Evolutionary conservation across 2,329 filamentous ascomycete genomes (phyloP).

Genomic region (Pseudogymnoascus sp.): DNA sequence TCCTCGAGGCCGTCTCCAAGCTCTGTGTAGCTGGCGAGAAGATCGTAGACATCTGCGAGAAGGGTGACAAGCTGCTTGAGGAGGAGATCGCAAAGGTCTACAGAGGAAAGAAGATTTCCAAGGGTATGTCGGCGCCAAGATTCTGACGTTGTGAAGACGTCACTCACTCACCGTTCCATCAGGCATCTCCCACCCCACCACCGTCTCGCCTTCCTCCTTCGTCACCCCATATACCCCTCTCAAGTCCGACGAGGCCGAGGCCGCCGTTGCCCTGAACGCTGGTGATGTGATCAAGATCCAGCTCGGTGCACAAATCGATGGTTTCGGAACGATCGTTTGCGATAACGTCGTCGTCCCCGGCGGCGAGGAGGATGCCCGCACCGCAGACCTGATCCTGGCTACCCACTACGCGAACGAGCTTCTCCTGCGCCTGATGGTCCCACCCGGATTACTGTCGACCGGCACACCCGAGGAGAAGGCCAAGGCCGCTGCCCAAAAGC

Average conservation of each 20-base stretch:
- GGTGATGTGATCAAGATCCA: conserved; percentile 94
- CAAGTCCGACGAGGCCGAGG: conserved; percentile 77
- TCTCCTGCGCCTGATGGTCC: conserved; percentile 81
- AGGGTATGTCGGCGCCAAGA: conserved; percentile 52
- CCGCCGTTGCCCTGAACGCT: conserved; percentile 67
- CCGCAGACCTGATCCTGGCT: conserved; percentile 81
- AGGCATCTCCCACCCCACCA: conserved; percentile 91
- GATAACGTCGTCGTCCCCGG: conserved; percentile 73
- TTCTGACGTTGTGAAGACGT: conserved; percentile 13
- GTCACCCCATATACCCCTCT: conserved; percentile 96
- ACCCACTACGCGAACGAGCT: conserved; percentile 96
- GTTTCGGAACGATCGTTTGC: conserved; percentile 92
- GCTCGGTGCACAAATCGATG: conserved; percentile 97
- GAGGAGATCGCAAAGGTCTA: conserved; percentile 94
- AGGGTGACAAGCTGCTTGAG: conserved; percentile 89
- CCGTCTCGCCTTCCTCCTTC: conserved; percentile 86
- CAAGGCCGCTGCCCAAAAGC: conserved; percentile 75
- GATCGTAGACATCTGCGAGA: conserved; percentile 88
- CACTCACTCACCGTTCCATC: conserved; percentile 20
- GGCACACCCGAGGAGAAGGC: conserved; percentile 93
- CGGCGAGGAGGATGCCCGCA: conserved; percentile 62
- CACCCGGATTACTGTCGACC: conserved; percentile 73
- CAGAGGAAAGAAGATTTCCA: conserved; percentile 93
- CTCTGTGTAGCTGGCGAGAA: conserved; percentile 77
- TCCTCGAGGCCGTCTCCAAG: conserved; percentile 73